These are phyloP conservation scores for Lichtheimia ramosa DNA, from an alignment of 371 early-diverging fungal species.

Conservation along the genomic window DNA sequence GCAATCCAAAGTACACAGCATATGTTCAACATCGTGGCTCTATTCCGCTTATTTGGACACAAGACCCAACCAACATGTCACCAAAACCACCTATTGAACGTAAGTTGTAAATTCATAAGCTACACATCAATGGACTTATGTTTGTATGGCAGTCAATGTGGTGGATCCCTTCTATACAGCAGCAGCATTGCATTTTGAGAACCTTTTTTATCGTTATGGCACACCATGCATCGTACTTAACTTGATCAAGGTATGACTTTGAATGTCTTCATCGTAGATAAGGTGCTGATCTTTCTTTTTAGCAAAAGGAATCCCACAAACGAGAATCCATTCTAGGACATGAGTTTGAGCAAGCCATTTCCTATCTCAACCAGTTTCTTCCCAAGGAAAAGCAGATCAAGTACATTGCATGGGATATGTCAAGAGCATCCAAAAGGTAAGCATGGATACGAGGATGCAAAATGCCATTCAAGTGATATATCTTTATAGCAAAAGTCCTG, in stretches of 20 bases:
- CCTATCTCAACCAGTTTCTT: constrained; percentile 88
- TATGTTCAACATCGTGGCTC: constrained; percentile 97
- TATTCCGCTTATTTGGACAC: constrained; percentile 95
- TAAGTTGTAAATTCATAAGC: constrained; percentile 20
- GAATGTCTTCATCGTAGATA: background rate
- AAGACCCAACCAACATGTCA: constrained; percentile 88
- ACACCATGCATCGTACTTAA: constrained; percentile 88
- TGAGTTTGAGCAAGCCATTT: constrained; percentile 80
- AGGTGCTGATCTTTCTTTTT: background rate
- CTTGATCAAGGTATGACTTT: constrained; percentile 75
- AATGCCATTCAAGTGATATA: background rate
- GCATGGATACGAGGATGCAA: background rate
- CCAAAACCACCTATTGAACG: constrained; percentile 95
- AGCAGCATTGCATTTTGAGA: constrained; percentile 91
- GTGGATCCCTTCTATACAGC: constrained; percentile 92
- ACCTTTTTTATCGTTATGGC: constrained; percentile 88
- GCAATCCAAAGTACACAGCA: constrained; percentile 82
- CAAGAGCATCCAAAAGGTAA: constrained; percentile 89
- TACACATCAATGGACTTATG: background rate
- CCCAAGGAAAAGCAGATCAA: constrained; percentile 78
- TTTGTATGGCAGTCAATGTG: constrained; percentile 59
- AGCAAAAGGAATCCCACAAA: constrained; percentile 84
- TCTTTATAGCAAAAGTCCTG: constrained; percentile 42
- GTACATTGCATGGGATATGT: constrained; percentile 98
- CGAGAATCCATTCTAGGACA: constrained; percentile 87